Evolutionary conservation across 164 flowering plant genomes (phyloP).

Genomic region (Umbilicus rupestris): DNA sequence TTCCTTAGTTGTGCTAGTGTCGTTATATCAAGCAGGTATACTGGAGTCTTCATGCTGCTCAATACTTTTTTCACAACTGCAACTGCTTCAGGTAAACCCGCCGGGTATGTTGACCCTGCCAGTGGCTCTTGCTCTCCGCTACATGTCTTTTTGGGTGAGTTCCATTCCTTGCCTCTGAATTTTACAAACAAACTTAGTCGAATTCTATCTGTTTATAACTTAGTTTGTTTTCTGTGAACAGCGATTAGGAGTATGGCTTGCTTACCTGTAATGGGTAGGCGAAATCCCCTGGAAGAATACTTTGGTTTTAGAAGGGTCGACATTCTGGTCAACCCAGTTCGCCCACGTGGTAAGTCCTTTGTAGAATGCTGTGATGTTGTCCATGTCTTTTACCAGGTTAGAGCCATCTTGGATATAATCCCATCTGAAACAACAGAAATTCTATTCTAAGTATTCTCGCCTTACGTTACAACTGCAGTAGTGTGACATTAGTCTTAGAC

Average conservation of each 20-base stretch:
- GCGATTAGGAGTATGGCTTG: background rate
- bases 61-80: slow-evolving; percentile 42
- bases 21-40: slow-evolving; percentile 63
- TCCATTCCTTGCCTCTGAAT: slow-evolving; percentile 67
- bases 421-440: slow-evolving; percentile 42
- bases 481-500: background rate
- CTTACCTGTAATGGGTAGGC: slow-evolving; percentile 76
- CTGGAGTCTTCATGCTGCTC: slow-evolving; percentile 38
- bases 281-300: slow-evolving; percentile 89
- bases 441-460: background rate
- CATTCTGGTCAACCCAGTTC: slow-evolving; percentile 53
- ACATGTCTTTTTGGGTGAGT: slow-evolving; percentile 33
- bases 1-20: slow-evolving; percentile 67
- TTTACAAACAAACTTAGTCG: background rate
- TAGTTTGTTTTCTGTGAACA: background rate
- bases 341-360: slow-evolving; percentile 81
- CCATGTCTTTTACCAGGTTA: slow-evolving; percentile 47
- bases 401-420: slow-evolving; percentile 50
- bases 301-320: slow-evolving; percentile 50
- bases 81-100: slow-evolving; percentile 38
- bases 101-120: slow-evolving; percentile 59
- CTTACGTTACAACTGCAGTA: background rate
- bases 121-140: slow-evolving; percentile 45
- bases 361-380: slow-evolving; percentile 54
- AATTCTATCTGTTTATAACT: background rate